Base-by-base conservation (phyloP, 306 rosid genomes). In the Boehmeria nivea region DNA sequence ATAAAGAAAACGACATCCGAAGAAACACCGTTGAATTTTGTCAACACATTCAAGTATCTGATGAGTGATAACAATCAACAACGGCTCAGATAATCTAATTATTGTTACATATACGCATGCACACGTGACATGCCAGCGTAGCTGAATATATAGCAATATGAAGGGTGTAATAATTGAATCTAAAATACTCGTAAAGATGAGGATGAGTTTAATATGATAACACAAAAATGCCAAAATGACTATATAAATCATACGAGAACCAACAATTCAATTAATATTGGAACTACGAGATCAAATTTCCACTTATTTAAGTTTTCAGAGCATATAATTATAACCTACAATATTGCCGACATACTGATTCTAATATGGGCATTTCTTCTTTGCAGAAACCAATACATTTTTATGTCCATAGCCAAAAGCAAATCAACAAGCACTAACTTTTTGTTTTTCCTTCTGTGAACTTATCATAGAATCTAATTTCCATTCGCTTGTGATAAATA, bases 401-500 rank as follows among this genome's bases (percentile, higher is more conserved):
- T 50, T 22, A 0, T 12, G 37, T 15, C 55, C 17, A 50, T 23
- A n/a, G n/a, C n/a, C n/a, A 47, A n/a, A 47, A 22, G 8, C 21
- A 2, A 46, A 3, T 17, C 10, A 21, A 15, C 27, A 8, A 51
- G 4, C 13, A 8, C 11, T 25, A 16, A 25, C 8, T 27, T 23
- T 51, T n/a, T n/a, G 19, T 3, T 27, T 9, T 25, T 51, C 38
- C 39, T 51, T n/a, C 40, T 15, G 12, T 34, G 19, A 28, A 18
- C 20, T n/a, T 56, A 12, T 22, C 16, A 15, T 0, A n/a, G 20
- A 25, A 25, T 17, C 40, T 47, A 55, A 34, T 61, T 61, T 61
- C 16, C 23, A 51, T 59, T 34, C 61, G 49, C 27, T 40, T 24
- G 49, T 40, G 59, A 62, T n/a, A n/a, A n/a, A n/a, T n/a, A 21